These are phyloP conservation scores for Tolypocladium tundrense DNA, from an alignment of 2,329 filamentous ascomycete species.

Conservation along the genomic window DNA sequence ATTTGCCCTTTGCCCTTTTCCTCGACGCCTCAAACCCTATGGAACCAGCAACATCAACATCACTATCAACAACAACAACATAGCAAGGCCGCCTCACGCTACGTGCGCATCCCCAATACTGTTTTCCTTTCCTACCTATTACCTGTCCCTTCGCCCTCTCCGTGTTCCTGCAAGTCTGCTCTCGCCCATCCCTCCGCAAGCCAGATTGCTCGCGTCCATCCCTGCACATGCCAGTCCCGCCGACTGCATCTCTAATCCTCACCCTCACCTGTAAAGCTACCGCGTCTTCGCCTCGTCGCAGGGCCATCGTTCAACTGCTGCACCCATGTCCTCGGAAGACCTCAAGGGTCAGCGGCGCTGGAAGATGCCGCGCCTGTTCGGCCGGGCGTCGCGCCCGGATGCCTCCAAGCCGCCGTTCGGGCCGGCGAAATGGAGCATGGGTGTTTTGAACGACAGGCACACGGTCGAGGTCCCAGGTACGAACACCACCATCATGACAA, in stretches of 20 bases:
- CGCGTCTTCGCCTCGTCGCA: neutral
- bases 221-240: too few species aligned
- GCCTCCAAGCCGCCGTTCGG: neutral
- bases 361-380: neutral
- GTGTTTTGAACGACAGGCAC: slow-evolving; percentile 70
- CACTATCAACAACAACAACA: too few species aligned
- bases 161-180: too few species aligned
- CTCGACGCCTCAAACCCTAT: too few species aligned
- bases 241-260: neutral
- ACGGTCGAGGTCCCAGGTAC: slow-evolving; percentile 83
- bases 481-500: neutral
- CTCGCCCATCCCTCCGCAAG: too few species aligned
- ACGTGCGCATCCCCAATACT: too few species aligned
- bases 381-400: neutral
- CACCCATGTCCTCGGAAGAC: slow-evolving; percentile 3
- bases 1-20: too few species aligned
- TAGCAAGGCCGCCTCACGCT: too few species aligned
- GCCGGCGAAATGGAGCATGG: slow-evolving; percentile 49
- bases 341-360: neutral
- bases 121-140: too few species aligned
- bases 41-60: too few species aligned
- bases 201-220: too few species aligned
- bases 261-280: neutral
- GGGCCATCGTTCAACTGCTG: neutral
- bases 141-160: too few species aligned